Evolutionary conservation across 1,284 basidiomycete species (phyloP), one percentile per base, ranked within the genome.

Genomic region (Moesziomyces antarcticus): DNA sequence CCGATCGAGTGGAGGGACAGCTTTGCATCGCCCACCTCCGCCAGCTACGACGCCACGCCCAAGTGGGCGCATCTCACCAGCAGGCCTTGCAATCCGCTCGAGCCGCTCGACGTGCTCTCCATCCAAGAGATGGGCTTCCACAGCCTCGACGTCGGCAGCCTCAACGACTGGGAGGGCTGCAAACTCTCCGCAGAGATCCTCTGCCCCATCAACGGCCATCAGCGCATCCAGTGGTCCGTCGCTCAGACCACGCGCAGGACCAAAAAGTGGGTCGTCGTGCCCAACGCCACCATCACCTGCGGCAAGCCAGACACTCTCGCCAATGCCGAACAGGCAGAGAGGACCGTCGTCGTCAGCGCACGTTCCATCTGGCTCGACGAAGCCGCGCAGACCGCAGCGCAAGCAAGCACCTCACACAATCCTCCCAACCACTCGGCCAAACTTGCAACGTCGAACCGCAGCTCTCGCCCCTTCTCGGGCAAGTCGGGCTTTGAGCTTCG

Each of bases 111-210:
- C 49, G 59, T 79, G 46, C 62, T 81, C 25, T 79, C 78, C 3
- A 75, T 81, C 46, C 69, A 80, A 18, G 79, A 81, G 37, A 80
- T 81, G 78, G 78, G 78, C 9, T 50, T 71, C 33, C 79, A 81
- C 57, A 70, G 76, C 25, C 62, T 81, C 58, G 70, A 81, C 50
- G 50, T 81, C 16, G 79, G 79, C 61, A 76, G 69, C 55, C 56
- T 70, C 33, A 71, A 68, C 41, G 78, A 81, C 48, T 81, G 79
- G 79, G 66, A 78, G 16, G 79, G 79, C 21, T 63, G 57, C 53
- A 67, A 62, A 46, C 60, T 78, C n/a, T 68, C 66, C 20, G 66
- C 72, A 42, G 62, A 74, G 50, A 65, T 74, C 43, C 33, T 74
- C 5, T 74, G 72, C 27, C 72, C 72, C 22, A 33, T 58, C 44